Base-by-base conservation (phyloP, 768 basidiomycete genomes). In the Hericium coralloides region DNA sequence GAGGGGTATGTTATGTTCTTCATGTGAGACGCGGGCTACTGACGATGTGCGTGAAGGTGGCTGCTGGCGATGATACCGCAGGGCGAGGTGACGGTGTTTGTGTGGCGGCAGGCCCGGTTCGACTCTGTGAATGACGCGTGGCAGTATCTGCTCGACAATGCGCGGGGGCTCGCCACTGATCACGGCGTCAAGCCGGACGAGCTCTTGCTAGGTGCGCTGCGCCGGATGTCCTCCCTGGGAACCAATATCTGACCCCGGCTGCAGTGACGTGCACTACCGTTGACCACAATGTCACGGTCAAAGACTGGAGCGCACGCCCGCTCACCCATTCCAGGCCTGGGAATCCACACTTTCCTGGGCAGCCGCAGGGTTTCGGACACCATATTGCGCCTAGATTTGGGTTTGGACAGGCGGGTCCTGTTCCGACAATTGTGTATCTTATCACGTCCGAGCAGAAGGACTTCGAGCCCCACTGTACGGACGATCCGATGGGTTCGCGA, bases 351-450 rank as follows among this genome's bases (percentile, higher is more conserved):
- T 2, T 38, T 12, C 38, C 4, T 47, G 38, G 23, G 15, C 50
- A 38, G 51, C 41, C 18, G 38, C 43, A 8, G 25, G 37, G 12
- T 52, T 53, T 50, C 56, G 39, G 10, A 38, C 38, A 17, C 36
- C 20, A 14, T 38, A 31, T 38, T 12, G 50, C 48, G 2, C 50
- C 55, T 15, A 3, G 5, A 15, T 52, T 38, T 17, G 53, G 39
- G 2, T 23, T 18, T 25, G 14, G 17, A 14, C 23, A 55, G n/a
- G 7, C 55, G 12, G 39, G 20, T 5, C 55, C 37, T 10, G 6
- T 58, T 8, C 62, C 62, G 22, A 51, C 57, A 1, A 43, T 63
- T 15, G 57, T 63, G 8, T 63, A 61, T 41, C 60, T 63, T 18
- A 43, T 63, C 45, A 63, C 62, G 2, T 63, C 62, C 3, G 38